Evolutionary conservation across 2,329 filamentous ascomycete genomes (phyloP).

Genomic region (Ceratocystis cubensis): DNA sequence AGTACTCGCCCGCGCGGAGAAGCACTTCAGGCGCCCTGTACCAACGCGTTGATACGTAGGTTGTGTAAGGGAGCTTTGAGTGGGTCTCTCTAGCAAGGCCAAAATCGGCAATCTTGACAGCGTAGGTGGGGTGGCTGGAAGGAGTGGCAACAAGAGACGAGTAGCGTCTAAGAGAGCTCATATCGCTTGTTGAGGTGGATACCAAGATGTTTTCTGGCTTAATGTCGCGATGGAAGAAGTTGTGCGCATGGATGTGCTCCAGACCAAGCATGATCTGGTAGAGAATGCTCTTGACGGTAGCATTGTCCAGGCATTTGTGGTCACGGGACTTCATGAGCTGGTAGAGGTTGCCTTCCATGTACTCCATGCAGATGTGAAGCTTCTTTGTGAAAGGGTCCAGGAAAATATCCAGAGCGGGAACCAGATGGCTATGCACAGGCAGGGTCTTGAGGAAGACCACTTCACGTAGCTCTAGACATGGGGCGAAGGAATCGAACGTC

Average conservation of each 20-base stretch:
- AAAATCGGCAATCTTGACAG: conserved; percentile 97
- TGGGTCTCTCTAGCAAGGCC: conserved; percentile 94
- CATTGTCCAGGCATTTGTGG: conserved; percentile 81
- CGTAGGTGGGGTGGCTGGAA: conserved; percentile 84
- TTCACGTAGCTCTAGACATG: conserved; percentile 86
- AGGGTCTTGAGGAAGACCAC: conserved; percentile 91
- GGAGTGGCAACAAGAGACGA: conserved; percentile 88
- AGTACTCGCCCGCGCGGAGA: conserved; percentile 88
- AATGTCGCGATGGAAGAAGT: conserved; percentile 98
- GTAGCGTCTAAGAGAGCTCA: conserved; percentile 76
- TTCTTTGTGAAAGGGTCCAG: conserved; percentile 92
- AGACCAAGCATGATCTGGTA: conserved; percentile 94
- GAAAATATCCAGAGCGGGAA: conserved; percentile 97
- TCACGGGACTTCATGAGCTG: conserved; percentile 98
- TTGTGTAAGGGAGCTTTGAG: conserved; percentile 91
- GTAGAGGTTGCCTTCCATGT: conserved; percentile 98
- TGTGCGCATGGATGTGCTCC: conserved; percentile 92
- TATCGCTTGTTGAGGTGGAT: conserved; percentile 73
- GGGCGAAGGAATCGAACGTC: conserved; percentile 82
- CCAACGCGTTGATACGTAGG: conserved; percentile 96
- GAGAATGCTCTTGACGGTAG: conserved; percentile 91
- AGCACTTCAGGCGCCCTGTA: conserved; percentile 94
- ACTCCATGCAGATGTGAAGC: conserved; percentile 97
- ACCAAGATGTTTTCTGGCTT: conserved; percentile 98
- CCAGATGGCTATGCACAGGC: conserved; percentile 76